Evolutionary conservation across 768 basidiomycete species (phyloP), one percentile per base, ranked within the genome.

Genomic region (Trametes meyenii): DNA sequence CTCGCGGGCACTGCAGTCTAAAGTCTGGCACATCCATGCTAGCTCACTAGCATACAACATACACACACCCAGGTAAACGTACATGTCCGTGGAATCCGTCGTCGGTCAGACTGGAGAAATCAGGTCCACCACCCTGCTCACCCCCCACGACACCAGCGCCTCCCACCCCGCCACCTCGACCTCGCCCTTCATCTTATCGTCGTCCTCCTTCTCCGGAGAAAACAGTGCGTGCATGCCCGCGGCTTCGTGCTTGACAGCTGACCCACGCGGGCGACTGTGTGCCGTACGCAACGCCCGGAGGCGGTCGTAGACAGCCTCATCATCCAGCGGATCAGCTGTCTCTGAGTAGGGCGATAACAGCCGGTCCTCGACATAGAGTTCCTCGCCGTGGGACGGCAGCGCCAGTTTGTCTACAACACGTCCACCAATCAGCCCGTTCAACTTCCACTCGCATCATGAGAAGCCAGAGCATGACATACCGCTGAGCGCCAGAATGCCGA

Each of bases 401-500:
- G 55, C 54, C 42, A 64, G 54, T 55, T 45, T 58, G 55, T 62
- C 62, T 64, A 49, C 40, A 54, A 44, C 43, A 40, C 51, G 29
- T 14, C 26, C 35, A 44, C 17, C 19, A 17, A 43, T 50, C 49
- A 57, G 38, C 7, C 23, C 48, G n/a, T 58, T 42, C 56, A 50
- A 26, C 49, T 39, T 49, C 35, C 26, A 45, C 43, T 29, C 38
- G 14, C 23, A n/a, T 13, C 44, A 40, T 43, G n/a, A 36, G 35
- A 56, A 48, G 39, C 8, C 10, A 16, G 21, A 38, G 29, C 13
- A 39, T 50, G 56, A 55, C 60, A 55, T 59, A 74, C 81, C 69
- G 81, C 82, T 71, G 38, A 82, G 67, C 51, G 77, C 73, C 57
- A 84, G 70, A 24, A 82, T 73, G 29, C 83, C 83, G 62, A 82